Evolutionary conservation across 2,329 filamentous ascomycete genomes (phyloP).

Genomic region (Cordyceps pruinosa): DNA sequence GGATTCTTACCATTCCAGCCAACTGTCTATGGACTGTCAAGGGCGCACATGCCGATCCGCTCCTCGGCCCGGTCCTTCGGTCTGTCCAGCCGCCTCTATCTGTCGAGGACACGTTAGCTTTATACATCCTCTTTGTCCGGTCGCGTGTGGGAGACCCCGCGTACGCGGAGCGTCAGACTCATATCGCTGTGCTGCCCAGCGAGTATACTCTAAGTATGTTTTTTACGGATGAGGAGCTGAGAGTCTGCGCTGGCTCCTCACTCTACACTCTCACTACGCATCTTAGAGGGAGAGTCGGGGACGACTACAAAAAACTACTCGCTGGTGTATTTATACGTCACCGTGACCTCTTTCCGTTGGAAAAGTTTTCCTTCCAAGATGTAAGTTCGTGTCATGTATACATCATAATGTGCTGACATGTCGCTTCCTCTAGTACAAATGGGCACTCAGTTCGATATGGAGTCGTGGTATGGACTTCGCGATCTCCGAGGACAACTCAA

Average conservation of each 20-base stretch:
- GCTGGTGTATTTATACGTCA: constrained; percentile 22
- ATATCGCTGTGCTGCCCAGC: constrained; percentile 25
- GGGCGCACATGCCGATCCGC: constrained; percentile 24
- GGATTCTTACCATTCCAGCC: constrained; percentile 27
- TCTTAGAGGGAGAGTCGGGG: constrained; percentile 22
- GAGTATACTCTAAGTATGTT: constrained; percentile 30
- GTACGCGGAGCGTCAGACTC: constrained; percentile 21
- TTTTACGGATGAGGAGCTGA: constrained; percentile 26
- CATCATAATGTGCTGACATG: background rate
- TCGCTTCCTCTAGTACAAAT: constrained; percentile 24
- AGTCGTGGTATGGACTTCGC: constrained; percentile 29
- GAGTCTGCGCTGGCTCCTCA: constrained; percentile 27
- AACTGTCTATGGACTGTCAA: constrained; percentile 26
- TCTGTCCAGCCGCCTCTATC: constrained; percentile 25
- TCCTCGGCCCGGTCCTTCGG: constrained; percentile 26
- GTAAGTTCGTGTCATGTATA: constrained; percentile 15
- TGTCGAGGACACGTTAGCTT: constrained; percentile 26
- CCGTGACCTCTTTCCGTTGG: constrained; percentile 26
- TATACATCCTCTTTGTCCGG: constrained; percentile 28
- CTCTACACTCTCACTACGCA: constrained; percentile 27
- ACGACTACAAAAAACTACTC: constrained; percentile 24
- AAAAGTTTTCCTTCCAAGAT: constrained; percentile 27
- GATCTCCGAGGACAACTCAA: background rate
- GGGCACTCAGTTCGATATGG: constrained; percentile 23
- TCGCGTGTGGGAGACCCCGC: constrained; percentile 23